Evolutionary conservation across 192 early-diverging fungal species (phyloP).

Genomic region (Entophlyctis helioformis): DNA sequence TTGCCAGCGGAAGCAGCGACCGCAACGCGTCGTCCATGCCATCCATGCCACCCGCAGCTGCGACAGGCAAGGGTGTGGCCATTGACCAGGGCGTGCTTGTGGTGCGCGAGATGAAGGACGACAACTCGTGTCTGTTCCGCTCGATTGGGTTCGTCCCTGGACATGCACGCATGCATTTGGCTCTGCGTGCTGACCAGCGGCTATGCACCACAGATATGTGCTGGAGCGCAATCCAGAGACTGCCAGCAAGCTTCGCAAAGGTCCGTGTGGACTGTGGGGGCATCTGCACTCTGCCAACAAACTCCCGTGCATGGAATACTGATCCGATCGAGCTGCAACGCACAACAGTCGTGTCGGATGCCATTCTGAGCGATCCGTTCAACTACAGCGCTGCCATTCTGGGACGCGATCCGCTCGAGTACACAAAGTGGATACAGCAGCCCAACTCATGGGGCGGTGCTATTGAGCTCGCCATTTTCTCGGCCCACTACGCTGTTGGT

Average conservation of each 20-base stretch:
- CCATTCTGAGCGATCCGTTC: conserved; percentile 33
- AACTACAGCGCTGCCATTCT: conserved; percentile 52
- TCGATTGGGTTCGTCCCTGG: conserved; percentile 36
- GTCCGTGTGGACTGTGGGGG: not conserved
- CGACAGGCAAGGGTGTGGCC: too few relatives aligned
- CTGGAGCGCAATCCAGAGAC: conserved; percentile 11
- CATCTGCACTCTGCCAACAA: not conserved
- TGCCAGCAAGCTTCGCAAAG: conserved; percentile 16
- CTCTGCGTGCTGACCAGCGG: not conserved
- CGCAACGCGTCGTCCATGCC: too few relatives aligned
- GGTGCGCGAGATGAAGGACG: conserved; percentile 47
- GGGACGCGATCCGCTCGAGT: conserved; percentile 39
- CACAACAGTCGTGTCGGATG: conserved; percentile 3
- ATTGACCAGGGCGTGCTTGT: too few relatives aligned
- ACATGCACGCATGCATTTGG: not conserved
- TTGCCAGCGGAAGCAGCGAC: too few relatives aligned
- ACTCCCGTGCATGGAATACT: not conserved
- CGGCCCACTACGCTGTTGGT: conserved; percentile 38
- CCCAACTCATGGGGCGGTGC: conserved; percentile 71
- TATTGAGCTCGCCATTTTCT: conserved; percentile 70
- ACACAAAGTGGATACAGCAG: conserved; percentile 55
- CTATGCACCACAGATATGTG: conserved; percentile 1
- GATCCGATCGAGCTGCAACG: not conserved
- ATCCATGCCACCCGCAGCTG: too few relatives aligned
- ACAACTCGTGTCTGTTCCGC: conserved; percentile 64